Percentiles rank a stretch among this genome's conserved stretches.
Conservation (phyloP, 2,329 filamentous ascomycete genomes). For the Didymellaceae sp. region DNA sequence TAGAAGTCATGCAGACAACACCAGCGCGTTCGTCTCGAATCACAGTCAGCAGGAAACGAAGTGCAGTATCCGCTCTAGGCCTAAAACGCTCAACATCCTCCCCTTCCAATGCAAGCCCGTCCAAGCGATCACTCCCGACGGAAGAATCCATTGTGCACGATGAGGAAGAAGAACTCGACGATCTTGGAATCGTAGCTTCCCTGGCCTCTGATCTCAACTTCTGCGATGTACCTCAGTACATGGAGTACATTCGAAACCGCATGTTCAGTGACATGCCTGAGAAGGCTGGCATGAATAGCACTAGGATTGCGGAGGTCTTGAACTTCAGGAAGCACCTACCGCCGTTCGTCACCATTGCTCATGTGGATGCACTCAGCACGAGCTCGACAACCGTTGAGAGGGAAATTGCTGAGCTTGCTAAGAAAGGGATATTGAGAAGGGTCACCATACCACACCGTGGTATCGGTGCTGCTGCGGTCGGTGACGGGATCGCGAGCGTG, state of each 20-base stretch:
- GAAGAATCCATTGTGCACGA: conserved; percentile 33
- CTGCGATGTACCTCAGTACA: conserved; percentile 67
- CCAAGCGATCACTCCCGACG: conserved; percentile 42
- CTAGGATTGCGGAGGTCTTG: conserved; percentile 67
- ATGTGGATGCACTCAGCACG: conserved; percentile 68
- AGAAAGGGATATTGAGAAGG: conserved; percentile 64
- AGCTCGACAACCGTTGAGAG: conserved; percentile 71
- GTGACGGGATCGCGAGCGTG: conserved; percentile 69
- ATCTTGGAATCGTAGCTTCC: conserved; percentile 63
- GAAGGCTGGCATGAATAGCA: conserved; percentile 67
- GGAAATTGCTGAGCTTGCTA: conserved; percentile 67
- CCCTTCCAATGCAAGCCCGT: conserved; percentile 45
- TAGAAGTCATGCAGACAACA: conserved; percentile 35
- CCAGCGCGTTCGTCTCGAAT: conserved; percentile 42
- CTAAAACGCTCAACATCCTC: conserved; percentile 46
- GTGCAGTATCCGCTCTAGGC: conserved; percentile 32
- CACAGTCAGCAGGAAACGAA: conserved; percentile 33
- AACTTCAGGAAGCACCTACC: conserved; percentile 66
- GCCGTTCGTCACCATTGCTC: conserved; percentile 69
- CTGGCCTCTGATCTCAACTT: conserved; percentile 64
- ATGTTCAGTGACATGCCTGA: conserved; percentile 72
- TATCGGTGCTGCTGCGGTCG: conserved; percentile 62
- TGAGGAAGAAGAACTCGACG: conserved; percentile 60
- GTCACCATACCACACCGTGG: conserved; percentile 68
- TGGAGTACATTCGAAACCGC: conserved; percentile 64